These are phyloP conservation scores for Metarhizium anisopliae DNA, from an alignment of 2,329 filamentous ascomycete genomes.

Conservation along the genomic window DNA sequence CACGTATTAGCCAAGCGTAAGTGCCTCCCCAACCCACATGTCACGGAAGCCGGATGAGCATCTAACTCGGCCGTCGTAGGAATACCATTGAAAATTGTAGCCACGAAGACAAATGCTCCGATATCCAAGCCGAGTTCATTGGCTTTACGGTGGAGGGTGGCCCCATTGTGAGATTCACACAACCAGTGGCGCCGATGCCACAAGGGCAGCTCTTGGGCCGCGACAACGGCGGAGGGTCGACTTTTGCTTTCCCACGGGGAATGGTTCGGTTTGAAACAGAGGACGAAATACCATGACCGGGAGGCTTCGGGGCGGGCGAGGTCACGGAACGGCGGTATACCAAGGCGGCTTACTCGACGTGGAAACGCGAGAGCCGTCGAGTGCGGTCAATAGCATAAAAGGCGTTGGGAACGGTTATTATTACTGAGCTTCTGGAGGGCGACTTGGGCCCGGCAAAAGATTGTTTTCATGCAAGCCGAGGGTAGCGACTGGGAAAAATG, in stretches of 20 bases:
- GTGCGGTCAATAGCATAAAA: too few relatives aligned
- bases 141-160: conserved; percentile 37
- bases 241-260: conserved; percentile 29
- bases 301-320: neutral
- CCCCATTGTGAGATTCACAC: conserved; percentile 35
- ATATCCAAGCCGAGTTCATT: conserved; percentile 27
- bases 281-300: neutral
- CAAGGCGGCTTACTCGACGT: too few relatives aligned
- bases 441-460: too few relatives aligned
- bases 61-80: conserved; percentile 1
- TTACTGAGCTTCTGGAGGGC: too few relatives aligned
- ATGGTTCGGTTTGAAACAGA: conserved; percentile 22
- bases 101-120: conserved; percentile 24
- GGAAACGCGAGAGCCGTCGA: too few relatives aligned
- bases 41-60: neutral
- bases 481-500: too few relatives aligned
- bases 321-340: neutral
- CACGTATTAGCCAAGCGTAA: conserved; percentile 36
- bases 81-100: conserved; percentile 27
- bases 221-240: conserved; percentile 23
- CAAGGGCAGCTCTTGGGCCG: conserved; percentile 28
- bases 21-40: conserved; percentile 6
- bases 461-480: too few relatives aligned
- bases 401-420: too few relatives aligned
- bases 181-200: conserved; percentile 21